Evolutionary conservation across 2,329 filamentous ascomycete species (phyloP).

Genomic region (Trichophyton schoenleinii): DNA sequence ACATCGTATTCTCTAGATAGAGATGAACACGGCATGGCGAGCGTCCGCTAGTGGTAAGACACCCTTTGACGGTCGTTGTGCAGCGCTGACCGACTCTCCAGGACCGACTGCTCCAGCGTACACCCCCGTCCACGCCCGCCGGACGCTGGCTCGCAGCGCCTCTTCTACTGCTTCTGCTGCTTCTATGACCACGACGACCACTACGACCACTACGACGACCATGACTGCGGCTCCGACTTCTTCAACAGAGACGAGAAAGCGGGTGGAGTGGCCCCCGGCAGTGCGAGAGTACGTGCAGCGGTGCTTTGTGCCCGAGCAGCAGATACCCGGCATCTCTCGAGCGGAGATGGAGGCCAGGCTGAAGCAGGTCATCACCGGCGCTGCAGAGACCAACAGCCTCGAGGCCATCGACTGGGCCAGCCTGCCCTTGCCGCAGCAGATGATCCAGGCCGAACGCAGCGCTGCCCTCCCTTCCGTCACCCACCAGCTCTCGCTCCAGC

Average conservation of each 20-base stretch:
- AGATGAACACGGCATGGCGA: constrained; percentile 33
- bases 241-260: constrained; percentile 4
- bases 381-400: constrained; percentile 61
- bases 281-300: constrained; percentile 81
- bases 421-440: constrained; percentile 70
- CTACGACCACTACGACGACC: no score
- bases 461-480: constrained; percentile 14
- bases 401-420: constrained; percentile 68
- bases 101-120: constrained; percentile 37
- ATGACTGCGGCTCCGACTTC: constrained; percentile 18
- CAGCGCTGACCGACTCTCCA: neutral
- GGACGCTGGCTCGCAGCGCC: constrained; percentile 40
- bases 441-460: constrained; percentile 60
- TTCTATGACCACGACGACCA: no score
- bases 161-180: constrained; percentile 6
- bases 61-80: no score
- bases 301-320: constrained; percentile 66
- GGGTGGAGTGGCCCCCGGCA: constrained; percentile 61
- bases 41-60: constrained; percentile 25
- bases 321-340: constrained; percentile 49
- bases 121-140: constrained; percentile 50
- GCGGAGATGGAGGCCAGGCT: constrained; percentile 72
- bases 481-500: constrained; percentile 15
- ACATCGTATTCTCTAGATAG: neutral
- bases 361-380: constrained; percentile 71